A percentile compares a stretch with the other conserved stretches of the same genome.
Conservation (phyloP, 306 rosid species). For the Rubus idaeus region DNA sequence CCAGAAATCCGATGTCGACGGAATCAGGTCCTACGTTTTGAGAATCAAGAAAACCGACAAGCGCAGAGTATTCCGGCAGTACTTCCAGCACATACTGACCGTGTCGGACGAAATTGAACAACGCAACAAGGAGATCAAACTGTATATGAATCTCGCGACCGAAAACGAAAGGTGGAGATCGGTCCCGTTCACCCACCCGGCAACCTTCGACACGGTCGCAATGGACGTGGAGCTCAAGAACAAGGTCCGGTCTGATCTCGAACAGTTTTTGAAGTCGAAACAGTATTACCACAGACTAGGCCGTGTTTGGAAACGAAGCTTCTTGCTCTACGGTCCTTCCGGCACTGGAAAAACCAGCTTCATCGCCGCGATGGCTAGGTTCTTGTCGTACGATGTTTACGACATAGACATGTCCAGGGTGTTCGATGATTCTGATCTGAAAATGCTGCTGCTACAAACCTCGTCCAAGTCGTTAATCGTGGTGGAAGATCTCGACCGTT, state of each 20-base stretch:
- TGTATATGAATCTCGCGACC: slow-evolving; percentile 41
- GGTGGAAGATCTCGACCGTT: slow-evolving; percentile 77
- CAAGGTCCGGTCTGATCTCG: slow-evolving; percentile 75
- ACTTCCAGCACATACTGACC: slow-evolving; percentile 77
- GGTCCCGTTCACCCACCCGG: slow-evolving; percentile 73
- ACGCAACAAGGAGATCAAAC: slow-evolving; percentile 50
- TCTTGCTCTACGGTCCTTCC: slow-evolving; percentile 69
- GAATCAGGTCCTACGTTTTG: slow-evolving; percentile 40
- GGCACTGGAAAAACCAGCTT: slow-evolving; percentile 90
- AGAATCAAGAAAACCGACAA: slow-evolving; percentile 64
- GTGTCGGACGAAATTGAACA: slow-evolving; percentile 68
- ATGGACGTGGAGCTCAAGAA: slow-evolving; percentile 70
- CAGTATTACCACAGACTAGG: slow-evolving; percentile 82
- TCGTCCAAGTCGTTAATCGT: slow-evolving; percentile 66
- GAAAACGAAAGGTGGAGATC: slow-evolving; percentile 59
- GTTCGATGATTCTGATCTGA: slow-evolving; percentile 56
- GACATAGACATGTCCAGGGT: slow-evolving; percentile 66
- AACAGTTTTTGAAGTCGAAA: slow-evolving; percentile 71
- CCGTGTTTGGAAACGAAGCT: slow-evolving; percentile 95
- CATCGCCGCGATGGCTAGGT: slow-evolving; percentile 86
- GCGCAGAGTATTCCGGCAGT: slow-evolving; percentile 75
- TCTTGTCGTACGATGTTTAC: slow-evolving; percentile 73
- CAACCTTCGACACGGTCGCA: slow-evolving; percentile 71
- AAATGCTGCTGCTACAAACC: slow-evolving; percentile 57
- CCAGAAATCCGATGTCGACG: slow-evolving; percentile 20